These are phyloP conservation scores for Coprinopsis sp. DNA, from an alignment of 768 basidiomycete genomes.

Conservation along the genomic window DNA sequence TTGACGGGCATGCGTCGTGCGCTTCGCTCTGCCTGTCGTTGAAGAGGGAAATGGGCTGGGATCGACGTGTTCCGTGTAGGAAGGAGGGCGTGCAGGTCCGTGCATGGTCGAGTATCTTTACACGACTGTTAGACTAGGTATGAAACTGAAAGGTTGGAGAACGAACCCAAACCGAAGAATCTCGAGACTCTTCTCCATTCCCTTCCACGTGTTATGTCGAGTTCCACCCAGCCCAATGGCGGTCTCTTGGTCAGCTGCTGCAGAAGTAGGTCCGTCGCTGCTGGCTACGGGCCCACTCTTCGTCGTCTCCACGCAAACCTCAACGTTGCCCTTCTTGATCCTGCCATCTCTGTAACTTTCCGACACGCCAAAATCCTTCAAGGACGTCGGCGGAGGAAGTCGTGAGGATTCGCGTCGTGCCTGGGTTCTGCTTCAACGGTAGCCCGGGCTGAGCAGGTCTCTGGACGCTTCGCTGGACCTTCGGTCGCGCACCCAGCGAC, in stretches of 20 bases:
- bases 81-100: conserved; percentile 57
- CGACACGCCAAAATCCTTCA: conserved; percentile 50
- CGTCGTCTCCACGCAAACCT: conserved; percentile 45
- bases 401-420: no score
- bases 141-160: no score
- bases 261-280: conserved; percentile 10
- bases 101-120: conserved; percentile 67
- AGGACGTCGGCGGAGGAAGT: conserved; percentile 36
- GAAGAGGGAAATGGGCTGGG: conserved; percentile 46
- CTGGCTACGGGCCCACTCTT: conserved; percentile 5
- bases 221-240: conserved; percentile 73
- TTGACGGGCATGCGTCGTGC: conserved; percentile 23
- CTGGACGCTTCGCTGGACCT: not conserved
- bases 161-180: conserved; percentile 80
- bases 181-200: conserved; percentile 84
- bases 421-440: no score
- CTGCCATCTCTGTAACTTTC: conserved; percentile 72
- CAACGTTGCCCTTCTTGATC: conserved; percentile 70
- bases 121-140: no score
- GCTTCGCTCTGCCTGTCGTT: conserved; percentile 12
- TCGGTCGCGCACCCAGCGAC: not conserved
- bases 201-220: conserved; percentile 83
- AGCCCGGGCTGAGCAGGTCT: not conserved
- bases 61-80: conserved; percentile 66
- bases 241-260: conserved; percentile 35